These are phyloP conservation scores for Populus pruinosa DNA, from an alignment of 345 rosid species.

Conservation along the genomic window DNA sequence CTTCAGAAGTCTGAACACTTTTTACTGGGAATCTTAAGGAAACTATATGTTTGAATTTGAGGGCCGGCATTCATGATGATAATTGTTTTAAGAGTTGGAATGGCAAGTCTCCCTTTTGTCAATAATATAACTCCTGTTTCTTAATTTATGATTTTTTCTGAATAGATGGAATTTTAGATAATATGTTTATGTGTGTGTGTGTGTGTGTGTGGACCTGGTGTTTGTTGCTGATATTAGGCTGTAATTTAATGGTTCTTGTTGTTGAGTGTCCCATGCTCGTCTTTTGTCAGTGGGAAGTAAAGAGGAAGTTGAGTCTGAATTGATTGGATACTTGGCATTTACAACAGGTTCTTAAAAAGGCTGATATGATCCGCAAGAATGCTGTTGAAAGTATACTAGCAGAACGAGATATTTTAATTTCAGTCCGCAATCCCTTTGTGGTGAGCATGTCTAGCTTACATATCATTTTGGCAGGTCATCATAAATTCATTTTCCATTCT, in stretches of 20 bases:
- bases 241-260: neutral
- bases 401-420: constrained; percentile 97
- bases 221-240: neutral
- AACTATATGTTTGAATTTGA: neutral
- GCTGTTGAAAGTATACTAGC: constrained; percentile 99
- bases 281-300: neutral
- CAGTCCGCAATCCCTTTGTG: constrained; percentile 99
- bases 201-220: neutral
- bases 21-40: neutral
- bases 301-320: neutral
- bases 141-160: neutral
- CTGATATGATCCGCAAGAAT: constrained; percentile 99
- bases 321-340: constrained; percentile 15
- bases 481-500: constrained; percentile 21
- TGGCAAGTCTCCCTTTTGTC: neutral
- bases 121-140: neutral
- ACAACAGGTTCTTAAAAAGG: constrained; percentile 89
- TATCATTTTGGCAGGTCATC: constrained; percentile 22
- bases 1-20: neutral
- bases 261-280: neutral
- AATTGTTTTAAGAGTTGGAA: neutral
- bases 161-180: neutral
- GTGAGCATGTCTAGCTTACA: constrained; percentile 63
- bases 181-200: neutral
- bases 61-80: neutral